Evolutionary conservation across 805 yeast species (phyloP), one percentile per base, ranked within the genome.

Genomic region (Candida tibetensis): DNA sequence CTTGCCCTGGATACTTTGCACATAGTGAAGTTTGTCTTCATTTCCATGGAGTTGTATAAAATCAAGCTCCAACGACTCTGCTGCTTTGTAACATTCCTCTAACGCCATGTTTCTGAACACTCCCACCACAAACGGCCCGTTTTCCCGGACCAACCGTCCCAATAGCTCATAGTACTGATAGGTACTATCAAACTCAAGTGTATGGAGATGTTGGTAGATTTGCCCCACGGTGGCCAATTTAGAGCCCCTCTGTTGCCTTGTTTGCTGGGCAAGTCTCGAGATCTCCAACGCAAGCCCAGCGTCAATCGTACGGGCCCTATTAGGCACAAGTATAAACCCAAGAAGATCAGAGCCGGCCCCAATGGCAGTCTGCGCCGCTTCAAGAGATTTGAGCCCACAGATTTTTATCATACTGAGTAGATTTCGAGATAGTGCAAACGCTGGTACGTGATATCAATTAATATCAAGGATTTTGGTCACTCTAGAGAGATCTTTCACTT

Each of bases 261-360:
- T 51, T 14, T 34, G 46, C 46, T 44, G 44, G 2, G 68, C 72
- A 18, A 66, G 30, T 9, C 30, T 12, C 1, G 66, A 41, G 5
- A 69, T 58, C 14, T 42, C 41, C 19, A 41, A 37, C 2, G 70
- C 74, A n/a, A 49, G 55, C 0, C 47, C 52, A 2, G 40, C 40
- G 14, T 57, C 57, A 1, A 88, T 74, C 0, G 96, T 86, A 38
- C 99, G 74, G 27, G 76, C 74, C 40, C 95, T 66, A 16, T 75
- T 75, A 0, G 97, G 98, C 2, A 89, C 98, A 55, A 93, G 58
- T 19, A 93, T 93, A 48, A 86, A 77, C 1, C 99, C 99, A 2
- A 91, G 51, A 28, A 87, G 58, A 46, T 84, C 77, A 0, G 97
- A 90, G 0, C 95, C 95, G 5, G 68, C 45, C 0, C 74, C 76